Evolutionary conservation across 495 filamentous ascomycete genomes (phyloP).

Genomic region (Sporormia fimetaria): DNA sequence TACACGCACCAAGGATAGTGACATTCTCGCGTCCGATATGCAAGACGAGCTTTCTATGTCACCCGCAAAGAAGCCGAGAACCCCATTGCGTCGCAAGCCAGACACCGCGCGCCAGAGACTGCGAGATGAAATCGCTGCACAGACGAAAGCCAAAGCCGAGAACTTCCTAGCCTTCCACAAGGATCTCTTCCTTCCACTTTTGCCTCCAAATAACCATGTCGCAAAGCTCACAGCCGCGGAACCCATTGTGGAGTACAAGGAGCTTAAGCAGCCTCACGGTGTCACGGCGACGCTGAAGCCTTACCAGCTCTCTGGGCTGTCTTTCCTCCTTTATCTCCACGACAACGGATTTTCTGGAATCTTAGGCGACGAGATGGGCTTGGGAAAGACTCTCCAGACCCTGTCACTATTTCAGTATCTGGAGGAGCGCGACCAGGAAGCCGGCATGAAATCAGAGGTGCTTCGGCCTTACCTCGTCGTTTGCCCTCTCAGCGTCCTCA

Average conservation of each 20-base stretch:
- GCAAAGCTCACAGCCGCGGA: slow-evolving; percentile 31
- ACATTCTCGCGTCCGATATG: slow-evolving; percentile 16
- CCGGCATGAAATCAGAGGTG: slow-evolving; percentile 23
- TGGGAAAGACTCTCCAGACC: slow-evolving; percentile 52
- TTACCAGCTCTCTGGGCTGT: slow-evolving; percentile 52
- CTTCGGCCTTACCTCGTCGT: slow-evolving; percentile 47
- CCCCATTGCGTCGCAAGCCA: slow-evolving; percentile 1
- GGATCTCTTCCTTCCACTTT: slow-evolving; percentile 42
- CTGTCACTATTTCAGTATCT: slow-evolving; percentile 46
- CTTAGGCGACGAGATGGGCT: slow-evolving; percentile 54
- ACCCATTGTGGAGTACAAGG: slow-evolving; percentile 34
- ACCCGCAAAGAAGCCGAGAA: background rate
- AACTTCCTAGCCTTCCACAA: slow-evolving; percentile 43
- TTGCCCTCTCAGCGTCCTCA: slow-evolving; percentile 48
- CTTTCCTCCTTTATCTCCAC: slow-evolving; percentile 48
- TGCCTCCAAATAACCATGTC: slow-evolving; percentile 45
- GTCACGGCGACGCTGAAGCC: slow-evolving; percentile 48
- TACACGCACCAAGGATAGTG: background rate
- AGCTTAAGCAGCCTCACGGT: slow-evolving; percentile 40
- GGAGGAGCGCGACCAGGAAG: slow-evolving; percentile 30
- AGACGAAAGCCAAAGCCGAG: slow-evolving; percentile 38
- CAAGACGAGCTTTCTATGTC: background rate
- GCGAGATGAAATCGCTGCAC: slow-evolving; percentile 37
- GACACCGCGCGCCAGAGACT: slow-evolving; percentile 36
- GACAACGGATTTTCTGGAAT: slow-evolving; percentile 49